These are phyloP conservation scores for Blastobotrys parvus DNA, from an alignment of 805 yeast species.

Conservation along the genomic window DNA sequence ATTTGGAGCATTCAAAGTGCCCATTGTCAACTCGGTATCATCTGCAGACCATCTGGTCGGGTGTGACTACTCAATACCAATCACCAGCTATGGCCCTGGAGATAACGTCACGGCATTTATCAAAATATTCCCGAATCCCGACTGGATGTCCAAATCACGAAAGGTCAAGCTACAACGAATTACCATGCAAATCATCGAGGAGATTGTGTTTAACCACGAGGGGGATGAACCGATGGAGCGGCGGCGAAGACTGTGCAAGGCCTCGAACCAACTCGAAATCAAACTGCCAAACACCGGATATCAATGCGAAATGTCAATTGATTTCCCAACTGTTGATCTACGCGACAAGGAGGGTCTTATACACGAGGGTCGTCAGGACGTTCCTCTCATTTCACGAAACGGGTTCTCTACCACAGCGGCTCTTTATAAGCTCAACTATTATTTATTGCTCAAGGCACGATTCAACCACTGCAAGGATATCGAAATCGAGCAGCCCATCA, in stretches of 20 bases:
- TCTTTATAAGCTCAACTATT: slow-evolving; percentile 28
- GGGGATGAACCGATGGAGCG: slow-evolving; percentile 27
- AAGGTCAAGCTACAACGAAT: slow-evolving; percentile 30
- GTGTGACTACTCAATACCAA: slow-evolving; percentile 26
- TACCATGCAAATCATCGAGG: slow-evolving; percentile 30
- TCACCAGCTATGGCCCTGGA: slow-evolving; percentile 33
- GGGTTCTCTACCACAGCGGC: slow-evolving; percentile 31
- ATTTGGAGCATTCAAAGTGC: slow-evolving; percentile 29
- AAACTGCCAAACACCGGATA: slow-evolving; percentile 21
- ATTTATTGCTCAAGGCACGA: slow-evolving; percentile 27
- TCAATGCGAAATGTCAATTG: slow-evolving; percentile 21
- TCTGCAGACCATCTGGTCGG: slow-evolving; percentile 31
- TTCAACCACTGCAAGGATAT: slow-evolving; percentile 32
- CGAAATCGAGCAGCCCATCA: slow-evolving; percentile 27
- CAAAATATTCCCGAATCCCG: slow-evolving; percentile 29
- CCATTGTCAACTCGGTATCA: slow-evolving; percentile 18
- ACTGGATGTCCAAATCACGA: slow-evolving; percentile 28
- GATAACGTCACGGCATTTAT: slow-evolving; percentile 26
- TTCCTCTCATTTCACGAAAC: slow-evolving; percentile 26
- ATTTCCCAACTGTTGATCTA: slow-evolving; percentile 22
- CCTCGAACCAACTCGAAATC: slow-evolving; percentile 20
- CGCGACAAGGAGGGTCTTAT: slow-evolving; percentile 20
- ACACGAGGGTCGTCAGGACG: slow-evolving; percentile 28
- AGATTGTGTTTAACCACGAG: slow-evolving; percentile 24
- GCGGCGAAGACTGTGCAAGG: slow-evolving; percentile 25